Conservation (phyloP, 2,329 filamentous ascomycete species). For the Colletotrichum chrysophilum region DNA sequence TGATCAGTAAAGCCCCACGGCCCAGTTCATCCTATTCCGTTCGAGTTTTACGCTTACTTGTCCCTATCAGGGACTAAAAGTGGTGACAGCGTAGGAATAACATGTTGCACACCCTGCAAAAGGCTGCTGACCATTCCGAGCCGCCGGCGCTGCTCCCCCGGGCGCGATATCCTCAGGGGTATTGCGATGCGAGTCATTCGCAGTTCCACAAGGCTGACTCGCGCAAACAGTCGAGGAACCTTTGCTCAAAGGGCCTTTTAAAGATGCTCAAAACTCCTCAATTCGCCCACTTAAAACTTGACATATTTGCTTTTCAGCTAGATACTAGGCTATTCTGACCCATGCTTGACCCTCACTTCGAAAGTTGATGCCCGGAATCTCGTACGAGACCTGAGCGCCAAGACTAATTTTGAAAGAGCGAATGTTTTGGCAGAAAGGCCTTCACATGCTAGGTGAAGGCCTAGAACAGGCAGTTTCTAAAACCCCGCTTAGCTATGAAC, state of each 20-base stretch:
- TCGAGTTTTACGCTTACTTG: neutral
- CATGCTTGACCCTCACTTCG: neutral
- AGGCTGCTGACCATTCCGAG: neutral
- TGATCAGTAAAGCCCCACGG: neutral
- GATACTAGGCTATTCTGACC: neutral
- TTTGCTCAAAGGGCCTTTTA: neutral
- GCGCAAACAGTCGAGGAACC: neutral
- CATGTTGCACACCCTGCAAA: neutral
- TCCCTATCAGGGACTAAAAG: neutral
- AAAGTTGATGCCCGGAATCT: neutral
- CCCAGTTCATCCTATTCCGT: neutral
- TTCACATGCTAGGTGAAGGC: neutral
- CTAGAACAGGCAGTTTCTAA: neutral
- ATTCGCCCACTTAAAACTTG: neutral
- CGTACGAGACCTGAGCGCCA: neutral
- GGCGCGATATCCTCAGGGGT: neutral
- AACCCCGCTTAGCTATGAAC: neutral
- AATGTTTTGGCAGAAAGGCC: neutral
- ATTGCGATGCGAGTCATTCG: neutral
- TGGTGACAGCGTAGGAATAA: neutral
- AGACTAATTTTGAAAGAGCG: neutral
- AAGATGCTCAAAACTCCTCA: neutral
- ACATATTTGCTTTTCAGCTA: neutral
- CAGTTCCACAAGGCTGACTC: slow-evolving; percentile 11
- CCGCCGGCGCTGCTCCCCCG: neutral